Percentiles rank a stretch among this genome's conserved stretches.
These are phyloP conservation scores for Coix lacrymajobi DNA, from an alignment of 176 grass and related monocot genomes.

Conservation along the genomic window DNA sequence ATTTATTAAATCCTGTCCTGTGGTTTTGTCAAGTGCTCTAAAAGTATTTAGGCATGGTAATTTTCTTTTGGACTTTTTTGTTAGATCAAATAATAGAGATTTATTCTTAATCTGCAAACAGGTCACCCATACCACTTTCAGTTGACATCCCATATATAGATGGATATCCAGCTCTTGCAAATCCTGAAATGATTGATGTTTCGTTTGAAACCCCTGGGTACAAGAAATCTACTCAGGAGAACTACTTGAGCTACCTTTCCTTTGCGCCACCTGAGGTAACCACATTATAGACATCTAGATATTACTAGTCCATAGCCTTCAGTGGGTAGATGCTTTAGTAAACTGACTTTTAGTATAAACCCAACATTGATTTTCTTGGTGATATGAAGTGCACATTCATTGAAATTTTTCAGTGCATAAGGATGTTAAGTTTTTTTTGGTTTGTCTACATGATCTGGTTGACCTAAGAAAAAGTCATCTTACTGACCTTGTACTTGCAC, in stretches of 20 bases:
- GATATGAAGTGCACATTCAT: not conserved
- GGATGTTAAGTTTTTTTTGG: not conserved
- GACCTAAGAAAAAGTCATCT: not conserved
- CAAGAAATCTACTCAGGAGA: slow-evolving; percentile 33
- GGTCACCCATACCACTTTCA: slow-evolving; percentile 54
- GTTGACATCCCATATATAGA: slow-evolving; percentile 48
- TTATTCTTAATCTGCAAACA: slow-evolving; percentile 21
- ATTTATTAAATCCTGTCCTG: not conserved
- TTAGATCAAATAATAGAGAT: slow-evolving; percentile 5
- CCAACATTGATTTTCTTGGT: not conserved
- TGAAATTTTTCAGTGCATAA: not conserved
- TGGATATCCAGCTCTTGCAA: slow-evolving; percentile 63
- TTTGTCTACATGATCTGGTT: not conserved
- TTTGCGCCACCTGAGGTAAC: slow-evolving; percentile 91
- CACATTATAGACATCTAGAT: not conserved
- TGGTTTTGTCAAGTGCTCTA: not conserved
- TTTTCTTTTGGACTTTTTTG: not conserved
- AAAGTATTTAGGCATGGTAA: not conserved
- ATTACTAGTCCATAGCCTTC: not conserved
- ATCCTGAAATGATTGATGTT: slow-evolving; percentile 62
- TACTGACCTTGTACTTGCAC: not conserved
- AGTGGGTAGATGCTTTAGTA: not conserved
- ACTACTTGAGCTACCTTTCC: slow-evolving; percentile 77
- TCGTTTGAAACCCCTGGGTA: slow-evolving; percentile 72
- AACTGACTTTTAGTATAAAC: not conserved